Base-by-base conservation (phyloP, 306 rosid species). In the Begonia masoniana region DNA sequence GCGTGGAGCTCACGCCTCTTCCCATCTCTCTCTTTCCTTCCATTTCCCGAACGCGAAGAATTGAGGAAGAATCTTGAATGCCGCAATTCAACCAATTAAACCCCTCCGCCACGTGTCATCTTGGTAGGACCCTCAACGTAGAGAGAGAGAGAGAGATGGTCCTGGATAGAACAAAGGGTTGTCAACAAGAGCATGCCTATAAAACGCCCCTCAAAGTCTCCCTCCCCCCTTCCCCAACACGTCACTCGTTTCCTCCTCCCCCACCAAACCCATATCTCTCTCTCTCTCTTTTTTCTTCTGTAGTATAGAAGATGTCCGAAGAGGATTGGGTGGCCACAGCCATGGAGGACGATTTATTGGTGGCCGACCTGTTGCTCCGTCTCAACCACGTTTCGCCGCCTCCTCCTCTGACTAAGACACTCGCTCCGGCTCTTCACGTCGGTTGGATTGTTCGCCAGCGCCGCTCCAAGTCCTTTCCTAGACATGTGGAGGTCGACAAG, bases 301-400 rank as follows among this genome's bases (percentile, higher is more conserved):
- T 15, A 11, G 15, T 19, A 17, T 21, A 16, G 47, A 35, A 41
- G 39, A 62, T 47, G 70, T 59, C 72, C 62, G 71, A 63, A 68
- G 76, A 75, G 3, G 80, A 76, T 10, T 86, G 96, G 96, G 68
- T 82, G 56, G 63, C 73, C 42, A 42, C 56, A 1, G 96, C 96
- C 67, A 61, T 80, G 71, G 64, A 64, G 36, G 80, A 82, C 68
- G 84, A 82, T 21, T 53, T 75, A 26, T 26, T 63, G n/a, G 94
- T 80, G 12, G 94, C 69, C 13, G 60, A 61, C 49, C 54, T 75
- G 9, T 74, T 84, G 13, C 72, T 79, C 17, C 58, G 54, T 16
- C 49, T 84, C 51, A 58, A 47, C n/a, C 61, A 45, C 15, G 4
- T 71, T 1, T 63, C 13, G 39, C 50, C 57, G 4, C 62, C 69